Base-by-base conservation (phyloP, 2,329 filamentous ascomycete genomes). In the Podosphaera xanthii region DNA sequence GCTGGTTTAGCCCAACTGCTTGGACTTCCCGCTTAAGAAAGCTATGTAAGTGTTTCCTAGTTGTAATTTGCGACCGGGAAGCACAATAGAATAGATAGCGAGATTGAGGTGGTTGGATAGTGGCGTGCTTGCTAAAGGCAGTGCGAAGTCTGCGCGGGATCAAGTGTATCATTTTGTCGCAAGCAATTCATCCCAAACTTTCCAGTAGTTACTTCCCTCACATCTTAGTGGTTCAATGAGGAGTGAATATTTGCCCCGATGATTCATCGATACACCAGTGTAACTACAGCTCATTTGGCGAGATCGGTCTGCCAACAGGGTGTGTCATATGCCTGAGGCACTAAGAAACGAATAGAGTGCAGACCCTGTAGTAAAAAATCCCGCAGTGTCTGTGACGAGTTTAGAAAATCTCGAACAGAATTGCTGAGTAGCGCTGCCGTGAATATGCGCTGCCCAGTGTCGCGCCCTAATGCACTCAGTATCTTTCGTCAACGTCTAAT, bases 381-480 rank as follows among this genome's bases (percentile, higher is more conserved):
- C n/a, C 10, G 4, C 9, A 1, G 3, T 44, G 9, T 12, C 40
- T 10, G 10, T 12, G 9, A 12, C 40, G 9, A 44, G 10, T 12
- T 3, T 44, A 7, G 9, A 10, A 1, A 40, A 7, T 12, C n/a
- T 14, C n/a, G 3, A 14, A 4, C n/a, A 44, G 40, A 44, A 14
- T 3, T 44, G n/a, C n/a, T 44, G 40, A 44, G 40, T 3, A 44
- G 10, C 40, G 40, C 10, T 7, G 40, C 40, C n/a, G 40, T 44
- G n/a, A 12, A 12, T 57, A 69, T 69, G 67, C 64, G 66, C 60
- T 62, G 66, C 65, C 66, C 63, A 62, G 60, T 63, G 61, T 60
- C 61, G 60, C 62, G 66, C 60, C 62, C 50, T 33, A 64, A 60
- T 59, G 61, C 62, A 64, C 57, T 58, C 63, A 63, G 65, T 61